Base-by-base conservation (phyloP, 768 basidiomycete species). In the Dacryopinax spathularia region DNA sequence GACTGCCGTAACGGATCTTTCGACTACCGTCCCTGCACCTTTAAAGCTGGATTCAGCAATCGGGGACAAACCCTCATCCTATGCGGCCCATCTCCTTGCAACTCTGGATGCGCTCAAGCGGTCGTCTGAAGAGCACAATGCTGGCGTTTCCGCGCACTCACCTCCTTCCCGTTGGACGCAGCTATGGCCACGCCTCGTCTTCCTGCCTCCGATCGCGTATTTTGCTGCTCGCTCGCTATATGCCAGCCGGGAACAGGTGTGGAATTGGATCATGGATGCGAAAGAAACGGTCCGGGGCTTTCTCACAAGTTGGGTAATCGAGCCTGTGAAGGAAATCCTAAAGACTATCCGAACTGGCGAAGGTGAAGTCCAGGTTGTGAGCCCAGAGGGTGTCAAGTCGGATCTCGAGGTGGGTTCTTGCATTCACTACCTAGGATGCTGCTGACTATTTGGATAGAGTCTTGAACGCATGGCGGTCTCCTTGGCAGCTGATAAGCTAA, bases 401-500 rank as follows among this genome's bases (percentile, higher is more conserved):
- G 94, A 99, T 72, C 72, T 95, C 41, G 83, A 90, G 68, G 90
- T 91, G 70, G 69, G 81, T 71, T 13, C 33, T 10, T 22, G 22
- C 10, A 18, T 44, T 10, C 13, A 33, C 4, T 60, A 44, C 22
- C 29, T n/a, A 9, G 20, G 25, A 13, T 62, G n/a, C 37, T 56
- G 43, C 44, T 39, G n/a, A 29, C 43, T 10, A 33, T 16, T 1
- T 9, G 27, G 18, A 22, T 65, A 95, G 91, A 92, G 89, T 22
- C 80, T 98, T 27, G 89, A 97, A 73, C 82, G 95, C 29, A 98
- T 98, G 95, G 83, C 89, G 2, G 75, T 93, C 2, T 81, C 89
- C 18, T 80, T 98, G 1, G 92, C 89, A 0, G 79, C 80, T 64
- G 95, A 98, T 68, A 84, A 88, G 70, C 78, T 94, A 41, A 75